Conservation (phyloP, 345 rosid genomes). For the Populus pruinosa region DNA sequence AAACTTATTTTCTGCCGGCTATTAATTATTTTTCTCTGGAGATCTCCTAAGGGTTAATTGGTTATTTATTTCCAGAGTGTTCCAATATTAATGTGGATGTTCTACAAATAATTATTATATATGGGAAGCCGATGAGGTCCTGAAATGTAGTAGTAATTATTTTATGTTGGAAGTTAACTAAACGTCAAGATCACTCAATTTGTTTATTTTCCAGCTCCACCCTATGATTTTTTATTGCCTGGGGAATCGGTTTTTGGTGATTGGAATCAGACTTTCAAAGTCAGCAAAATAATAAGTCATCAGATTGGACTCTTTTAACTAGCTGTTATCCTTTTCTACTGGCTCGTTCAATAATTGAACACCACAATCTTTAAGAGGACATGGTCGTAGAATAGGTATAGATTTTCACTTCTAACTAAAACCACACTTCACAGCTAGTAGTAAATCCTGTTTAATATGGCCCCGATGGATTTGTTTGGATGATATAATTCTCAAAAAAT, state of each 20-base stretch:
- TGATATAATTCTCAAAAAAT: too few species aligned
- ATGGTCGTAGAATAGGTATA: background rate
- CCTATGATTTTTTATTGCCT: slow-evolving; percentile 6
- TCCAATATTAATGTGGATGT: background rate
- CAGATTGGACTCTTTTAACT: slow-evolving; percentile 3
- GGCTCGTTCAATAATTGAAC: slow-evolving; percentile 8
- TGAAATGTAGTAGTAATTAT: background rate
- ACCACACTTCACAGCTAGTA: background rate
- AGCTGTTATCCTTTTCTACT: background rate
- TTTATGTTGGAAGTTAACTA: background rate
- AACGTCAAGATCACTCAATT: slow-evolving; percentile 16
- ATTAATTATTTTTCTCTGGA: background rate
- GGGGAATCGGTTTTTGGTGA: background rate
- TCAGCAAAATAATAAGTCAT: slow-evolving; percentile 15
- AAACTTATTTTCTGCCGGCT: background rate
- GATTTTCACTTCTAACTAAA: background rate
- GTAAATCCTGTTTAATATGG: background rate
- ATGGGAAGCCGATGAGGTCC: background rate
- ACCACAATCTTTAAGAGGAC: background rate
- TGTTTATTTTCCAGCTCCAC: slow-evolving; percentile 1
- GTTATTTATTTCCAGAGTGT: background rate
- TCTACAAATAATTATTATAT: too few species aligned
- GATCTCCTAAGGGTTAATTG: too few species aligned
- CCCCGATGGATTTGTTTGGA: background rate
- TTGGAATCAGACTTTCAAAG: slow-evolving; percentile 7